Evolutionary conservation across 1,284 basidiomycete species (phyloP).

Genomic region (Irpex sp.): DNA sequence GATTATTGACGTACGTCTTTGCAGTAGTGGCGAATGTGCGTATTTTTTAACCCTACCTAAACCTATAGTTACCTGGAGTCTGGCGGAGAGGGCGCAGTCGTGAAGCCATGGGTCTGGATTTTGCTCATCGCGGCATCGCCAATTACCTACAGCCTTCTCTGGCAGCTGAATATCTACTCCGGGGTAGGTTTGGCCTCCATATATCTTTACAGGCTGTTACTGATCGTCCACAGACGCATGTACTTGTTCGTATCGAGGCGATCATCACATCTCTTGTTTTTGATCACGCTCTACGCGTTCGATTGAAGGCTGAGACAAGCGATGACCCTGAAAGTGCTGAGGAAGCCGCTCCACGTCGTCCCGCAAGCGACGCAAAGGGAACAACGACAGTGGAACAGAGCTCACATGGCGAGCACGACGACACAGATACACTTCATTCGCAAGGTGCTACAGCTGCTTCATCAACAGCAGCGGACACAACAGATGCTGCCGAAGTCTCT

Average conservation of each 20-base stretch:
- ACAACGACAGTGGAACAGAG: conserved; percentile 16
- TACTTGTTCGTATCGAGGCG: conserved; percentile 51
- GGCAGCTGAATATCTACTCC: conserved; percentile 48
- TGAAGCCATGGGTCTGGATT: conserved; percentile 66
- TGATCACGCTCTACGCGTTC: conserved; percentile 65
- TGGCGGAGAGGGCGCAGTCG: conserved; percentile 30
- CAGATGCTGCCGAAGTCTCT: background rate
- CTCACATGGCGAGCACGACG: conserved; percentile 14
- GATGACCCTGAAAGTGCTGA: conserved; percentile 13
- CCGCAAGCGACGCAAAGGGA: background rate
- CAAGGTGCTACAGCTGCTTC: conserved; percentile 5
- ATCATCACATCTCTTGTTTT: conserved; percentile 71
- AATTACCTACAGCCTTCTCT: conserved; percentile 31
- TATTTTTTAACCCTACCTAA: background rate
- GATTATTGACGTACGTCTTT: conserved; percentile 30
- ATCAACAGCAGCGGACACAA: conserved; percentile 6
- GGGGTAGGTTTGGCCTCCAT: conserved; percentile 22
- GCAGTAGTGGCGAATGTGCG: background rate
- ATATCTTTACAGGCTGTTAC: background rate
- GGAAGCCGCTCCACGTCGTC: conserved; percentile 8
- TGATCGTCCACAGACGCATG: conserved; percentile 30
- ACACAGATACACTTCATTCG: conserved; percentile 2
- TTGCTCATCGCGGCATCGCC: conserved; percentile 58
- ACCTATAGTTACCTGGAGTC: conserved; percentile 39
- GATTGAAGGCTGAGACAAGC: conserved; percentile 51